A percentile compares a stretch with the other conserved stretches of the same genome.
phyloP scores from a whole-genome alignment of 2,329 filamentous ascomycete genomes.

The Epichloe brachyelytri region DNA sequence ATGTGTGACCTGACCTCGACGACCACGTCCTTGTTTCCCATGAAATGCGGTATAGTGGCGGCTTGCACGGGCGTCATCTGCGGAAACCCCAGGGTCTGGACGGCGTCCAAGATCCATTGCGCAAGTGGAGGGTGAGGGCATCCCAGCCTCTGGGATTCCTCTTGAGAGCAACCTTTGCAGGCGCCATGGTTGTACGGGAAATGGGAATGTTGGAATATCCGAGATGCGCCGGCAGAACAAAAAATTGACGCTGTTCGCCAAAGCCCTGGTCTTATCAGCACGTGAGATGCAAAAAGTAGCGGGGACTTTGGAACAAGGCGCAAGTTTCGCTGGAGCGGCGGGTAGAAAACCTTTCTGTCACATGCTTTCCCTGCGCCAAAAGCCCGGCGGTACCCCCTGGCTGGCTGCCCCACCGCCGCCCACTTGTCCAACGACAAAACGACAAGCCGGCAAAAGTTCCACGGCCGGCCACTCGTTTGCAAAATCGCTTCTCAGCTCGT shows the following conservation, averaged over 20 bases:
- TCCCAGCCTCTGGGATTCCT: conserved; percentile 36
- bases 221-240: not conserved
- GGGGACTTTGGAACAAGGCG: not conserved
- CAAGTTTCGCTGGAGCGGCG: no score
- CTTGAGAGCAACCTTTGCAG: conserved; percentile 23
- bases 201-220: not conserved
- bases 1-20: conserved; percentile 47
- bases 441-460: conserved; percentile 5
- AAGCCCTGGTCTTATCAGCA: conserved; percentile 20
- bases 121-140: conserved; percentile 24
- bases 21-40: conserved; percentile 82
- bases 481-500: not conserved
- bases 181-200: conserved; percentile 16
- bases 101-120: conserved; percentile 72
- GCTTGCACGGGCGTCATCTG: conserved; percentile 94
- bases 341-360: no score
- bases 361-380: no score
- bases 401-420: no score
- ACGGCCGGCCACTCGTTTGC: not conserved
- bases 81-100: conserved; percentile 70
- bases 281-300: conserved; percentile 10
- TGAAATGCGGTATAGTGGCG: conserved; percentile 76
- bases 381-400: no score
- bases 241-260: conserved; percentile 7
- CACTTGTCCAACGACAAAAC: not conserved